Evolutionary conservation across 495 filamentous ascomycete species (phyloP), one percentile per base, ranked within the genome.

Genomic region (Bacidia rubella): DNA sequence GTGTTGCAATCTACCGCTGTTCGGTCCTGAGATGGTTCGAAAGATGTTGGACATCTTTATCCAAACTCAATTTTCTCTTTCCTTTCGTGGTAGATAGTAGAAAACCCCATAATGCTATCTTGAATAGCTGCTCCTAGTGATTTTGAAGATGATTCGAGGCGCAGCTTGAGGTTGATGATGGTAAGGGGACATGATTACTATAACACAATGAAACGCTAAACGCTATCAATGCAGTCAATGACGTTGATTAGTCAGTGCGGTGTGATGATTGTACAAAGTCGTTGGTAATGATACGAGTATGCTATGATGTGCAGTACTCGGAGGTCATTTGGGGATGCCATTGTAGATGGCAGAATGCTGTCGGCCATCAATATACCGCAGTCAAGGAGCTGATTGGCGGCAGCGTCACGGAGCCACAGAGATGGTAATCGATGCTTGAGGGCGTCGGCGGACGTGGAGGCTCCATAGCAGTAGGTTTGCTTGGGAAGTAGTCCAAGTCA

Each of bases 401-500:
- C 19, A 42, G 39, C 1, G 3, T 43, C 12, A 26, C 46, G 23
- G 17, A 22, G 3, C 11, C 9, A 22, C 11, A 45, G 25, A 25
- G 52, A 60, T 57, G 1, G 58, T 42, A 23, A 51, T 56, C n/a
- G 54, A 49, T 38, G 47, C 39, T 58, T 43, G 50, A 27, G 32
- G 56, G 59, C 3, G 57, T 57, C 17, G 45, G 52, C 7, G 57
- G 59, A 51, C 47, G 48, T 25, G 38, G 43, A n/a, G 46, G 26
- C 24, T 40, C 46, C 39, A 47, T 29, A 11, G 55, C 12, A 20
- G 23, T 42, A 2, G 44, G 51, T 4, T 54, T 49, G 35, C 26
- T 21, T 7, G 46, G 21, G 23, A 80, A 86, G 48, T 71, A 76
- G 50, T 79, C 76, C 20, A 81, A 82, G 58, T 93, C 88, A 42